These are phyloP conservation scores for Aspergillus pseudotamarii DNA, from an alignment of 2,329 filamentous ascomycete species.

Conservation along the genomic window DNA sequence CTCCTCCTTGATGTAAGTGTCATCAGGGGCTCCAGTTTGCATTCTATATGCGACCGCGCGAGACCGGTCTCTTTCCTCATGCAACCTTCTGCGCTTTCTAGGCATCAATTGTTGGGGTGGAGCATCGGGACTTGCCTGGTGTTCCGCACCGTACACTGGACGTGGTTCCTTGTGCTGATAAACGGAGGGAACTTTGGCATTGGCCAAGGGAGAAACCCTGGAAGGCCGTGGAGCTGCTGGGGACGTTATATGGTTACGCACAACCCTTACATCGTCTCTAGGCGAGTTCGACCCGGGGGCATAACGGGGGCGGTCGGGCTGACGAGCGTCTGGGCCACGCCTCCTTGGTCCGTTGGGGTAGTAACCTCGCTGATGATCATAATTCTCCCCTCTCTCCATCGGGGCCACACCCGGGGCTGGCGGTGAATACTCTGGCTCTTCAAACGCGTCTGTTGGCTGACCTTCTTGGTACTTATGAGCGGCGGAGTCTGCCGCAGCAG, in stretches of 20 bases:
- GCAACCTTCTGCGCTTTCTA: slow-evolving; percentile 56
- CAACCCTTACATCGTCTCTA: slow-evolving; percentile 60
- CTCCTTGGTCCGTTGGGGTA: slow-evolving; percentile 37
- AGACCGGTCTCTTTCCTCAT: slow-evolving; percentile 38
- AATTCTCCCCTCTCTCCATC: slow-evolving; percentile 31
- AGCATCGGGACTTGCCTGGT: slow-evolving; percentile 48
- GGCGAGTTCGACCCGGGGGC: slow-evolving; percentile 42
- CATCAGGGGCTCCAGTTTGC: slow-evolving; percentile 41
- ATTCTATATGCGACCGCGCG: slow-evolving; percentile 38
- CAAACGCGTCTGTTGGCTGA: slow-evolving; percentile 37
- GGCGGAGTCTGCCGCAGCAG: slow-evolving; percentile 23
- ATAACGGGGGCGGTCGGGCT: slow-evolving; percentile 45
- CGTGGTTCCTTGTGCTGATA: slow-evolving; percentile 59
- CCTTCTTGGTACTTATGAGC: slow-evolving; percentile 25
- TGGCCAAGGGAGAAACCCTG: slow-evolving; percentile 63
- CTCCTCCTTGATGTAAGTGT: slow-evolving; percentile 64
- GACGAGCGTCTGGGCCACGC: slow-evolving; percentile 42
- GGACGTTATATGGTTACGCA: slow-evolving; percentile 73
- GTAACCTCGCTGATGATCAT: slow-evolving; percentile 26
- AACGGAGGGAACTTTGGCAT: slow-evolving; percentile 53
- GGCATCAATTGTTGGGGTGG: slow-evolving; percentile 47
- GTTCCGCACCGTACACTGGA: slow-evolving; percentile 38
- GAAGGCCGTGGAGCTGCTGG: slow-evolving; percentile 76
- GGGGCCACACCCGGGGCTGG: slow-evolving; percentile 44
- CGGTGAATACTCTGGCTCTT: slow-evolving; percentile 53